Conservation (phyloP, 371 early-diverging fungal species). For the Mortierella sp. region DNA sequence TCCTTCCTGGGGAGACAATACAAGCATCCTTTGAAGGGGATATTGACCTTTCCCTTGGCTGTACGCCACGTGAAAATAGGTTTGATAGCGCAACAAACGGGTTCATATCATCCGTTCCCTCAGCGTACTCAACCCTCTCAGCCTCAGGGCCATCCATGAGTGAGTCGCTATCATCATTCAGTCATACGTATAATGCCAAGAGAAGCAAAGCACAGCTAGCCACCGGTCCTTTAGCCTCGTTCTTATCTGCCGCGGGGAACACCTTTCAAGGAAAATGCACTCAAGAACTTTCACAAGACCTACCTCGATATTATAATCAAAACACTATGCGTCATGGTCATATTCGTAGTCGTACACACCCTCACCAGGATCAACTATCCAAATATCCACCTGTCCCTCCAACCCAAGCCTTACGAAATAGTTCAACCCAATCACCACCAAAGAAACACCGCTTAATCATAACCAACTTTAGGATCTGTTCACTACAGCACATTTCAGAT, state of each 20-base stretch:
- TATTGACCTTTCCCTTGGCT: constrained; percentile 14
- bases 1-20: constrained; percentile 32
- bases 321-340: neutral
- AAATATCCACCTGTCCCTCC: neutral
- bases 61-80: neutral
- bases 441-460: constrained; percentile 12
- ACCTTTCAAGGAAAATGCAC: constrained; percentile 10
- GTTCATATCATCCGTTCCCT: neutral
- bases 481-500: neutral
- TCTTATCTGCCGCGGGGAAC: constrained; percentile 25
- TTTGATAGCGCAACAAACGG: neutral
- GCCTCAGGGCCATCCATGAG: neutral
- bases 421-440: neutral
- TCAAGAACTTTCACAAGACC: neutral
- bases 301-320: constrained; percentile 1
- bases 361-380: neutral
- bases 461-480: constrained; percentile 46
- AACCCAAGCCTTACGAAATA: neutral
- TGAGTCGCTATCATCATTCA: neutral
- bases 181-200: constrained; percentile 17
- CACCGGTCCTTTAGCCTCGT: constrained; percentile 12
- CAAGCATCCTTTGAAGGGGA: constrained; percentile 19
- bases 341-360: constrained; percentile 11
- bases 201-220: constrained; percentile 8
- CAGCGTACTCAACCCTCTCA: neutral